Percentiles rank a stretch among this genome's conserved stretches.
phyloP scores from a whole-genome alignment of 768 basidiomycete genomes.

The Scleroderma bovista region DNA sequence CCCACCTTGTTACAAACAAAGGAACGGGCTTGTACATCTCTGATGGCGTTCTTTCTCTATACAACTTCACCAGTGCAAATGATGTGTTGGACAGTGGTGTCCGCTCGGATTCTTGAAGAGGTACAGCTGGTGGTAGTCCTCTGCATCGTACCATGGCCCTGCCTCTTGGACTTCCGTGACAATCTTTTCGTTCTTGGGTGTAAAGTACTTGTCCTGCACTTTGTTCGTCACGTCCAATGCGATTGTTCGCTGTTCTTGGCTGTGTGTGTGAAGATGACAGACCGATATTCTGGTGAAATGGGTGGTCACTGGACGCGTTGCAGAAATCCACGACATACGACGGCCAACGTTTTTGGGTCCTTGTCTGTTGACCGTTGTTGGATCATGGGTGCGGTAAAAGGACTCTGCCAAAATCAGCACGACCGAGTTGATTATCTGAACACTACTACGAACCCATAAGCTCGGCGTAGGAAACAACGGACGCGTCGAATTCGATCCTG shows the following conservation, averaged over 20 bases:
- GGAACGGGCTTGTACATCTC: conserved; percentile 52
- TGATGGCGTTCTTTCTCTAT: conserved; percentile 38
- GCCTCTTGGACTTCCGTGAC: conserved; percentile 70
- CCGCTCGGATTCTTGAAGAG: conserved; percentile 75
- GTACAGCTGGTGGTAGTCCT: conserved; percentile 82
- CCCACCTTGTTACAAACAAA: conserved; percentile 48
- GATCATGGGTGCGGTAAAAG: conserved; percentile 93
- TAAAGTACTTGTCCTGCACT: conserved; percentile 80
- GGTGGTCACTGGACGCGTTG: neutral
- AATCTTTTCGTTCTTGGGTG: conserved; percentile 65
- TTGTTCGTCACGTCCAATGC: conserved; percentile 77
- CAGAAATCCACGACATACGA: conserved; percentile 44
- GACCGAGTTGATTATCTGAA: neutral
- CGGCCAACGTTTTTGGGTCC: conserved; percentile 73
- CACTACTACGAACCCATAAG: conserved; percentile 62
- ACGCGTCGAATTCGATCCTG: conserved; percentile 81
- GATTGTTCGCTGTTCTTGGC: conserved; percentile 62
- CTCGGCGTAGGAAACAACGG: conserved; percentile 71
- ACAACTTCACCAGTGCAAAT: neutral
- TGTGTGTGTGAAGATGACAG: conserved; percentile 77
- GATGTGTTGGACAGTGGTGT: conserved; percentile 70
- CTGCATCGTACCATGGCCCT: conserved; percentile 76
- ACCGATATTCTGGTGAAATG: conserved; percentile 71
- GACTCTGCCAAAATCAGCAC: conserved; percentile 50
- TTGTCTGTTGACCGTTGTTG: conserved; percentile 77